Evolutionary conservation across 345 rosid genomes (phyloP).

Genomic region (Brassica nigra): DNA sequence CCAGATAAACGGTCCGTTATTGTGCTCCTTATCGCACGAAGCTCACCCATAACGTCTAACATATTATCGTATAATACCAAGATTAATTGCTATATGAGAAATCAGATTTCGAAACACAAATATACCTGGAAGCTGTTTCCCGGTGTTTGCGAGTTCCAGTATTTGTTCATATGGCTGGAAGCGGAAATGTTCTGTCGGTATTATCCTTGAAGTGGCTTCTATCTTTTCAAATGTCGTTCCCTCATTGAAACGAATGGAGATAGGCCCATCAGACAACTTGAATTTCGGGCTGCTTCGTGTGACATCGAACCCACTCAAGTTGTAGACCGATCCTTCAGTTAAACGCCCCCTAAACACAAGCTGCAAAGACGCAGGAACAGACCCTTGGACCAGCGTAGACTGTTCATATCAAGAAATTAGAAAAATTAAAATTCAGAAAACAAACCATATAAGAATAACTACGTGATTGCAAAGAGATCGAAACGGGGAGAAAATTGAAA

Average conservation of each 20-base stretch:
- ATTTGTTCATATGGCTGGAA: not conserved
- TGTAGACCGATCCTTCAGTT: not conserved
- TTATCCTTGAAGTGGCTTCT: not conserved
- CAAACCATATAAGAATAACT: no score
- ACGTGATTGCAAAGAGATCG: no score
- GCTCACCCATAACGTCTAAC: not conserved
- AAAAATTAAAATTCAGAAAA: no score
- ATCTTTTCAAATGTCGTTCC: not conserved
- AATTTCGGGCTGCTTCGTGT: not conserved
- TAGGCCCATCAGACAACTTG: not conserved
- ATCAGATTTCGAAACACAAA: not conserved
- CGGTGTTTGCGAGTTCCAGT: not conserved
- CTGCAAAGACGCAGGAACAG: no score
- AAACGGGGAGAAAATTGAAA: no score
- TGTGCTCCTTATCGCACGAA: not conserved
- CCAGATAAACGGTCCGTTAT: not conserved
- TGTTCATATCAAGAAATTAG: no score
- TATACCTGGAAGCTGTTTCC: not conserved
- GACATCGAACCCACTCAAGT: not conserved
- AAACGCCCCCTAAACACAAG: not conserved
- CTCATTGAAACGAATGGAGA: not conserved
- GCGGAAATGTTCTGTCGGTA: not conserved
- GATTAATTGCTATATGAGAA: no score
- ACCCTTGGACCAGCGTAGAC: no score
- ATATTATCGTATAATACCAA: no score